phyloP scores from a whole-genome alignment of 1,284 basidiomycete species.

The Tilletia setariae region DNA sequence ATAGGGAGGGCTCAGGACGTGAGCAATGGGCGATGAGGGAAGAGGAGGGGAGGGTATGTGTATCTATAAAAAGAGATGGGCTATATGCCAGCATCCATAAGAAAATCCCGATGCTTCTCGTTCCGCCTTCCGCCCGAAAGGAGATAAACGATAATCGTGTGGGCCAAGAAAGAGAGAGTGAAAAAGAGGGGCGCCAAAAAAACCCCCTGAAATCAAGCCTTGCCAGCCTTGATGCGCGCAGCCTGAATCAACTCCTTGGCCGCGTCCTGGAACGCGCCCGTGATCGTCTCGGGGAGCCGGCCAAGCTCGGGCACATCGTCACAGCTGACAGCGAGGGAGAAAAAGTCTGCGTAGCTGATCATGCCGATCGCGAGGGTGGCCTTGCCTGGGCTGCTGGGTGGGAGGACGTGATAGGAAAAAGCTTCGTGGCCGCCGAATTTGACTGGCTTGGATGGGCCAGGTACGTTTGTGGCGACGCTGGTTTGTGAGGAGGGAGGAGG shows the following conservation, averaged over 20 bases:
- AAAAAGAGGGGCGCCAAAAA: not conserved
- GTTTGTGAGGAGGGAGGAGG: not conserved
- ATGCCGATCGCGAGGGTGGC: slow-evolving; percentile 51
- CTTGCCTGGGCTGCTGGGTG: slow-evolving; percentile 50
- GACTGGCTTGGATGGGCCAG: slow-evolving; percentile 49
- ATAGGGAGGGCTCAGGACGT: no score
- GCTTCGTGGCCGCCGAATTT: slow-evolving; percentile 50
- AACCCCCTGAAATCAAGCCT: no score
- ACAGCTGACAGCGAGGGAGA: slow-evolving; percentile 51
- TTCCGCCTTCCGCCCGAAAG: not conserved
- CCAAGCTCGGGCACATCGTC: slow-evolving; percentile 50
- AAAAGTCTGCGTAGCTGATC: slow-evolving; percentile 51
- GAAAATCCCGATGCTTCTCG: no score
- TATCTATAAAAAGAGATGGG: no score
- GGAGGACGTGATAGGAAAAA: slow-evolving; percentile 51
- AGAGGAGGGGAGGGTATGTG: no score
- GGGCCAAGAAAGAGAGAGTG: no score
- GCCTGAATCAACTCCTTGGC: slow-evolving; percentile 40
- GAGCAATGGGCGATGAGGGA: no score
- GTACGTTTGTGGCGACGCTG: slow-evolving; percentile 49
- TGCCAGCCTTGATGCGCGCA: slow-evolving; percentile 32
- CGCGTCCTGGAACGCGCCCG: slow-evolving; percentile 47
- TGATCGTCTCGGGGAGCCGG: slow-evolving; percentile 42
- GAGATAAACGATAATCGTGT: not conserved
- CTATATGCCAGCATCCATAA: no score